Evolutionary conservation across 139 green algal species (phyloP).

Genomic region (Asterochloris sp.): DNA sequence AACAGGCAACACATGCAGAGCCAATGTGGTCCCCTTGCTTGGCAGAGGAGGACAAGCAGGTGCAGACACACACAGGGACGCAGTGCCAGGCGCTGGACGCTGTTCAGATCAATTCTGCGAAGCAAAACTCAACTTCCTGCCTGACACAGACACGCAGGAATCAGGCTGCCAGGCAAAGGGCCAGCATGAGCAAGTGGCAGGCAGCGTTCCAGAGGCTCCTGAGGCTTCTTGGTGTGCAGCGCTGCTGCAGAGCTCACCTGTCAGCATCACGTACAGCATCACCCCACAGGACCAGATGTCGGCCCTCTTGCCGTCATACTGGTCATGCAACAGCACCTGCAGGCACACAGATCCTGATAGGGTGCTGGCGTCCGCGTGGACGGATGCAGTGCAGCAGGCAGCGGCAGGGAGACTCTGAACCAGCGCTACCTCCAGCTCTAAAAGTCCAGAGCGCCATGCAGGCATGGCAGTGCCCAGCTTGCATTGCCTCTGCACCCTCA

Average conservation of each 20-base stretch:
- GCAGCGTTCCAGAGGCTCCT: background rate
- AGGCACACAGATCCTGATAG: background rate
- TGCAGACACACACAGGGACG: no score
- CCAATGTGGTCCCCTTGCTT: no score
- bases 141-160: background rate
- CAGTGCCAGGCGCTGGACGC: no score
- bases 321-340: constrained; percentile 31
- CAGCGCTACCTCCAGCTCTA: no score
- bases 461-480: no score
- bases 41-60: no score
- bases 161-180: background rate
- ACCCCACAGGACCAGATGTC: constrained; percentile 84
- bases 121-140: background rate
- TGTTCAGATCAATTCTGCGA: background rate
- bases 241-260: constrained; percentile 21
- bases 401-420: no score
- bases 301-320: constrained; percentile 47
- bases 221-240: no score
- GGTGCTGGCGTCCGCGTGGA: no score
- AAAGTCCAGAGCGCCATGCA: no score
- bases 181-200: background rate
- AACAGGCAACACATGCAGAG: no score
- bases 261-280: constrained; percentile 74
- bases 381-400: no score
- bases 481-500: background rate